These are phyloP conservation scores for Diaporthe vaccinii DNA, from an alignment of 2,329 filamentous ascomycete genomes.

Conservation along the genomic window DNA sequence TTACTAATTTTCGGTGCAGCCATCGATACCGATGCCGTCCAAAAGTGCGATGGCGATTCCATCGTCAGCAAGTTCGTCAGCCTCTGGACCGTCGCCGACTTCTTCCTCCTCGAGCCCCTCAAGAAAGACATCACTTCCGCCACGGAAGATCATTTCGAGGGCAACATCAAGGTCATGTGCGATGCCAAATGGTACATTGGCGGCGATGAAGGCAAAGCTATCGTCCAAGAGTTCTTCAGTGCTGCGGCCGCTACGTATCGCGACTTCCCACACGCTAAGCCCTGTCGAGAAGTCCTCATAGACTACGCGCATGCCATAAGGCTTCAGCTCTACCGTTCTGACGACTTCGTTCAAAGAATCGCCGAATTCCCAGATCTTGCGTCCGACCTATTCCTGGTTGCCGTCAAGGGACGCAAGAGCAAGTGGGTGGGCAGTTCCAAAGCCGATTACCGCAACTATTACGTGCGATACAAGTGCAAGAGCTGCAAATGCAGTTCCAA, in stretches of 20 bases:
- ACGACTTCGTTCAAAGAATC: not conserved
- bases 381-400: not conserved
- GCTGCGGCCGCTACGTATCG: not conserved
- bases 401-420: not conserved
- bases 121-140: not conserved
- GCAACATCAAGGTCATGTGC: not conserved
- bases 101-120: not conserved
- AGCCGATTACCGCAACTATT: not conserved
- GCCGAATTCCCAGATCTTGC: not conserved
- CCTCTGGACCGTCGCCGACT: slow-evolving; percentile 8
- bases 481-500: not conserved
- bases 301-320: not conserved
- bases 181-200: not conserved
- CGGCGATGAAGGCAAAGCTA: not conserved
- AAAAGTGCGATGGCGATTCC: not conserved
- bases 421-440: slow-evolving; percentile 7
- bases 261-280: not conserved
- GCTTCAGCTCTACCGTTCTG: not conserved
- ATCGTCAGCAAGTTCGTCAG: not conserved
- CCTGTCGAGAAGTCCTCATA: not conserved
- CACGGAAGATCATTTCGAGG: not conserved
- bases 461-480: not conserved
- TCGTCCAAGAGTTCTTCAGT: not conserved
- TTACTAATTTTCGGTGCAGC: not conserved
- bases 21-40: not conserved